A percentile compares a stretch with the other conserved stretches of the same genome.
These are phyloP conservation scores for Lodderomyces margitis DNA, from an alignment of 1,139 yeast species.

Conservation along the genomic window DNA sequence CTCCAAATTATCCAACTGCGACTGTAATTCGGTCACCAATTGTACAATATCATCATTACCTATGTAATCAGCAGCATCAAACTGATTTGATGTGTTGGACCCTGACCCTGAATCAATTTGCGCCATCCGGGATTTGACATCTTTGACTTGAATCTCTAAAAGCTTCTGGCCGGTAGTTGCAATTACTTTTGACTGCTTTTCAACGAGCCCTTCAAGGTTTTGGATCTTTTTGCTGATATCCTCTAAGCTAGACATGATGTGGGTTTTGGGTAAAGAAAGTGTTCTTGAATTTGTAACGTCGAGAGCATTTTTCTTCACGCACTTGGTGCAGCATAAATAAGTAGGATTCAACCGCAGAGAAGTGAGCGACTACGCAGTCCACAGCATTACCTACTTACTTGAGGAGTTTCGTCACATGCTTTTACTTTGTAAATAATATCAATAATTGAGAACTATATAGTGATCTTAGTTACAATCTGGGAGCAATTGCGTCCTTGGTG, in stretches of 20 bases:
- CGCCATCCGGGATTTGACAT: slow-evolving; percentile 40
- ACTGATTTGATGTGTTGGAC: slow-evolving; percentile 14
- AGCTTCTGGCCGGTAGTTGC: slow-evolving; percentile 75
- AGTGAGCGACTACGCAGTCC: too few species aligned
- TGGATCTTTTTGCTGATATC: slow-evolving; percentile 31
- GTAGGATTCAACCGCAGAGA: too few species aligned
- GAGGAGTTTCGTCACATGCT: too few species aligned
- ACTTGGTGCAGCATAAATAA: too few species aligned
- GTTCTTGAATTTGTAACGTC: too few species aligned
- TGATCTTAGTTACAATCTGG: too few species aligned
- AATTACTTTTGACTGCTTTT: slow-evolving; percentile 40
- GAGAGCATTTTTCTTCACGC: too few species aligned
- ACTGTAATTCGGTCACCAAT: slow-evolving; percentile 84
- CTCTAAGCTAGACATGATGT: slow-evolving; percentile 3
- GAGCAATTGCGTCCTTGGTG: too few species aligned
- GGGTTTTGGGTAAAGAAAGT: not conserved
- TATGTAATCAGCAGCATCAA: slow-evolving; percentile 61
- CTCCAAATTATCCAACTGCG: slow-evolving; percentile 73
- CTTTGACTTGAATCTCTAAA: slow-evolving; percentile 60
- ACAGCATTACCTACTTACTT: too few species aligned
- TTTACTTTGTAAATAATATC: too few species aligned
- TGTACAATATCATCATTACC: slow-evolving; percentile 83
- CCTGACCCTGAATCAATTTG: slow-evolving; percentile 22
- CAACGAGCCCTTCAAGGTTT: slow-evolving; percentile 46
- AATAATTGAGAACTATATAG: too few species aligned